phyloP scores from a whole-genome alignment of 768 basidiomycete species.

The Suillus ampliporus region DNA sequence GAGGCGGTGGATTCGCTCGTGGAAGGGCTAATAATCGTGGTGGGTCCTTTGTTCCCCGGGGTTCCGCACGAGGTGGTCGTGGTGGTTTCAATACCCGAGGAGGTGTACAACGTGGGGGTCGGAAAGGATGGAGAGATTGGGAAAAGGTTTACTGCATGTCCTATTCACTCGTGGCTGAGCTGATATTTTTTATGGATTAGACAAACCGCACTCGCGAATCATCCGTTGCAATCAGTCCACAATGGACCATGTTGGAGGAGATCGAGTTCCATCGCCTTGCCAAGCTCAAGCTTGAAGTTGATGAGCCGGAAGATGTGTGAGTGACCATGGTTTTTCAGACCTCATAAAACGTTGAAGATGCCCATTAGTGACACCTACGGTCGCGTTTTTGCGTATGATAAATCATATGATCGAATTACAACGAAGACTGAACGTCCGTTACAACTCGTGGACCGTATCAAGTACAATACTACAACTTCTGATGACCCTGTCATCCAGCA shows the following conservation, averaged over 20 bases:
- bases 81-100: conserved; percentile 54
- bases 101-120: conserved; percentile 42
- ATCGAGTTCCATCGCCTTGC: conserved; percentile 92
- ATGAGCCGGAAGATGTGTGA: conserved; percentile 89
- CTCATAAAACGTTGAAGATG: not conserved
- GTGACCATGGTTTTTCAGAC: conserved; percentile 31
- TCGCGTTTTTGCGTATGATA: conserved; percentile 91
- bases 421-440: conserved; percentile 92
- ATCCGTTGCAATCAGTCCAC: conserved; percentile 88
- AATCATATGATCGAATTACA: conserved; percentile 92
- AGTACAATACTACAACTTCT: conserved; percentile 97
- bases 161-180: conserved; percentile 2
- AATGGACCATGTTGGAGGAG: conserved; percentile 97
- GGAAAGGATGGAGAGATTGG: conserved; percentile 91
- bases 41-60: conserved; percentile 46
- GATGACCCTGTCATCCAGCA: conserved; percentile 97
- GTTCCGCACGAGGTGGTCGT: conserved; percentile 48
- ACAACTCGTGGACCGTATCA: conserved; percentile 91
- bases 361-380: conserved; percentile 78
- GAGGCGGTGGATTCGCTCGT: conserved; percentile 68
- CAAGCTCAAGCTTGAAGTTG: conserved; percentile 93
- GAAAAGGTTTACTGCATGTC: conserved; percentile 66
- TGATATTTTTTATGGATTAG: conserved; percentile 42
- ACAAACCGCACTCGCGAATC: conserved; percentile 88
- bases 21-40: conserved; percentile 49